Base-by-base conservation (phyloP, 2,329 filamentous ascomycete species). In the Fulvia fulva region DNA sequence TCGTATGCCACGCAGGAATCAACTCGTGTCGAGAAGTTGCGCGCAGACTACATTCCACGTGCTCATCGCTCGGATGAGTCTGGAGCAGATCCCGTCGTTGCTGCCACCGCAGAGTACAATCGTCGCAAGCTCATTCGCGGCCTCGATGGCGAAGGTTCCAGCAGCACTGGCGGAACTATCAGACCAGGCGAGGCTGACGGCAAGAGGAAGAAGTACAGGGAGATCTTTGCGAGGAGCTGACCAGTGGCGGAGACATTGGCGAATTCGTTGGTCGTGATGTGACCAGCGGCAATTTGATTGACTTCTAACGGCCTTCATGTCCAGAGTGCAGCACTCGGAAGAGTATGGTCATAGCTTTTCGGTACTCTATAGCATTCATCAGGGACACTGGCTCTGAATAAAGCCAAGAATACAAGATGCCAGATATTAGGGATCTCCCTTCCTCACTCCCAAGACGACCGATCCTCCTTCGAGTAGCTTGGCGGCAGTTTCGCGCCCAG, bases 1-100 rank as follows among this genome's bases (percentile, higher is more conserved):
- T 58, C 55, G 2, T 67, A 58, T 44, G 59, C 64, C 19, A 43
- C 51, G n/a, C 58, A 62, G 26, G 64, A 66, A 55, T 43, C 55
- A 4, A 47, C 56, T 22, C 58, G 56, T 14, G 32, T 51, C 8
- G 46, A 51, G 25, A 46, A 19, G 41, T 21, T 56, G 5, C 37
- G 32, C 26, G 21, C 4, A 14, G 22, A 26, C 14, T 56, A 37
- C 28, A 21, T 50, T 32, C 47, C 47, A 16, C 44, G 47, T 50
- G 19, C 28, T 7, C 53, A 22, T 32, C 44, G 44, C 5, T 19
- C 16, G n/a, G 37, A 19, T 7, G 16, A 41, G 16, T 3, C 16
- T n/a, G 12, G 16, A 41, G 14, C 37, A 41, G 37, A 41, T n/a
- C 37, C 37, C 6, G 14, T 41, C 4, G 14, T 41, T 7, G 37